Evolutionary conservation across 2,329 filamentous ascomycete species (phyloP), one percentile per base, ranked within the genome.

Genomic region (Botryotinia convoluta): DNA sequence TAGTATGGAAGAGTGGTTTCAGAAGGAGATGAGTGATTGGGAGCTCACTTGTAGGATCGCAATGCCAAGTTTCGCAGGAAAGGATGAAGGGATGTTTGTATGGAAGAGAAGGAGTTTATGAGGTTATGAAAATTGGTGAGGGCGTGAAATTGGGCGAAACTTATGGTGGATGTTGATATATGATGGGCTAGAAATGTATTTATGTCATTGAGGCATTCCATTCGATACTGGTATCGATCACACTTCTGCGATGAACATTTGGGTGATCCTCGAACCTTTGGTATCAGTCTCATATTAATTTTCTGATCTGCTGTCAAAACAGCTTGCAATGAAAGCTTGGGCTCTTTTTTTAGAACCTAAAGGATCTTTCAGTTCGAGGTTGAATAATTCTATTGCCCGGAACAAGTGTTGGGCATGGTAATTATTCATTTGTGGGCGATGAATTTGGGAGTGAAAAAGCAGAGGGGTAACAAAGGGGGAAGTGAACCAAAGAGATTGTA

Each of bases 41-140:
- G 84, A 86, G 68, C 87, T 87, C 80, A 84, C 88, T 3, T 85
- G 88, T 22, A 90, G 92, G 83, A 85, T 93, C 75, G 86, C 91
- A 6, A 80, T 94, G 79, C 91, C 91, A 35, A 93, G 90, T 80
- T 94, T 94, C 82, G 89, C 91, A 4, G 92, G 90, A 42, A 94
- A 94, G 81, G 92, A 94, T 77, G 92, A 94, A 82, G 92, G 89
- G 0, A 79, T 94, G 72, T 94, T 90, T 81, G 86, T 93, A 32
- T 93, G 74, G 75, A 74, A 62, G 59, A 75, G 48, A 51, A 76
- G 29, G 51, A 20, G 9, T 35, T 61, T 60, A 48, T 57, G 48
- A 54, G 48, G 12, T 16, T n/a, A 16, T n/a, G 48, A n/a, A 54
- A 54, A n/a, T n/a, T 54, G 26, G 14, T 26, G 48, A n/a, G 26